Percentiles rank a stretch among this genome's conserved stretches.
Conservation (phyloP, 164 flowering plant genomes). For the Litsea cubeba region DNA sequence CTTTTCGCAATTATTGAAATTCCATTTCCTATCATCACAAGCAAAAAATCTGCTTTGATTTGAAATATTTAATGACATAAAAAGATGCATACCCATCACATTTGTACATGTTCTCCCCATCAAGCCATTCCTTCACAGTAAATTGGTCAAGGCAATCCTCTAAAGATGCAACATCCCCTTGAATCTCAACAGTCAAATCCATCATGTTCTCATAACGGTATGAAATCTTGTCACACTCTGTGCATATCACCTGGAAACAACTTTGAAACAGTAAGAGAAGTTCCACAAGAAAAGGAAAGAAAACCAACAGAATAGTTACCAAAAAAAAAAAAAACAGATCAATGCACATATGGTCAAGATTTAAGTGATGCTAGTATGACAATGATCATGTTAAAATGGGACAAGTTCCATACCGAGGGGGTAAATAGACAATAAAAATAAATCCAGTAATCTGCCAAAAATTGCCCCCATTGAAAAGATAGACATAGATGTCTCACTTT, state of each 20-base stretch:
- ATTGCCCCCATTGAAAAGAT: too few species aligned
- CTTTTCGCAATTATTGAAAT: too few species aligned
- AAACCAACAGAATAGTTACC: neutral
- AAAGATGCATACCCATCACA: slow-evolving; percentile 71
- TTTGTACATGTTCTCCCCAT: slow-evolving; percentile 93
- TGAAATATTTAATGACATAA: neutral
- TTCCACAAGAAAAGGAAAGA: neutral
- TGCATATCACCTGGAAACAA: slow-evolving; percentile 65
- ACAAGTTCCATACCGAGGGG: too few species aligned
- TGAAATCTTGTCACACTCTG: slow-evolving; percentile 66
- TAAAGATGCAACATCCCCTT: slow-evolving; percentile 79
- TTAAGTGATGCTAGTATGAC: too few species aligned
- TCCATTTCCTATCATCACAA: neutral
- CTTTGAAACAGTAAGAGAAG: slow-evolving; percentile 2
- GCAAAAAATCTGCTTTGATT: too few species aligned
- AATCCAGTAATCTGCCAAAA: too few species aligned
- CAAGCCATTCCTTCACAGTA: slow-evolving; percentile 78
- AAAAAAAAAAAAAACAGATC: too few species aligned
- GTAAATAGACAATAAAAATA: too few species aligned
- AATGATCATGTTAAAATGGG: too few species aligned
- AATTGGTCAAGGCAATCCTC: slow-evolving; percentile 89
- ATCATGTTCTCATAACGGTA: slow-evolving; percentile 93
- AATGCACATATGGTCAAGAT: too few species aligned
- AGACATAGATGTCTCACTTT: too few species aligned
- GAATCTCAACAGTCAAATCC: slow-evolving; percentile 97